Evolutionary conservation across 2,329 filamentous ascomycete genomes (phyloP), one percentile per base, ranked within the genome.

Genomic region (Colletotrichum australisinense): DNA sequence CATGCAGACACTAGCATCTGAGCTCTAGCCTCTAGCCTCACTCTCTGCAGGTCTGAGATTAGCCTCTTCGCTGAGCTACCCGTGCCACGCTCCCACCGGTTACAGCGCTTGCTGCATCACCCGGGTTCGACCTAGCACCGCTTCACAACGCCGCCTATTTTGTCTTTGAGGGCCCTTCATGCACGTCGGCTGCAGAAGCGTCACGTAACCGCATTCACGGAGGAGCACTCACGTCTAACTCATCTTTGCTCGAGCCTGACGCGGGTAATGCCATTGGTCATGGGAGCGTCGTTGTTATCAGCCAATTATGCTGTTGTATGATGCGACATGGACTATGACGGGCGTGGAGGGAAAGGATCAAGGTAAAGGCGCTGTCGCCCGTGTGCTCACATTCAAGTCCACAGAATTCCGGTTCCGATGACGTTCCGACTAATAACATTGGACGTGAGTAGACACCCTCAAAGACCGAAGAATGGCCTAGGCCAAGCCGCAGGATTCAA

Each of bases 1-100:
- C 55, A 35, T 49, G 42, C 42, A 53, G 4, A 46, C 22, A 28
- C 66, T 55, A 56, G 30, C 53, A 35, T 55, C 53, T 52, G 24
- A 32, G 22, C 56, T 65, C 49, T 72, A 58, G 69, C 58, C 38
- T 73, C 67, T 72, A 58, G 69, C 58, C 38, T 73, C 67, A 19
- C 26, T 28, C 35, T 72, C 59, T 70, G 56, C 71, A 66, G 30
- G 67, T 70, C 60, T 65, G 32, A 66, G 59, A 73, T 70, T 57
- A 65, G 60, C 67, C 60, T 73, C 60, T 52, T 8, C 16, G 56
- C 38, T 62, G 30, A 28, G 46, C 60, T 56, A 49, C 35, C 62
- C 58, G 38, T 66, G 67, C 56, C 71, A 42, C 58, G 24, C 59
- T 72, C 53, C 38, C 56, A 63, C 58, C 38, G 52, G 57, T 35